Base-by-base conservation (phyloP, 306 rosid genomes). In the Trifolium fragiferum region DNA sequence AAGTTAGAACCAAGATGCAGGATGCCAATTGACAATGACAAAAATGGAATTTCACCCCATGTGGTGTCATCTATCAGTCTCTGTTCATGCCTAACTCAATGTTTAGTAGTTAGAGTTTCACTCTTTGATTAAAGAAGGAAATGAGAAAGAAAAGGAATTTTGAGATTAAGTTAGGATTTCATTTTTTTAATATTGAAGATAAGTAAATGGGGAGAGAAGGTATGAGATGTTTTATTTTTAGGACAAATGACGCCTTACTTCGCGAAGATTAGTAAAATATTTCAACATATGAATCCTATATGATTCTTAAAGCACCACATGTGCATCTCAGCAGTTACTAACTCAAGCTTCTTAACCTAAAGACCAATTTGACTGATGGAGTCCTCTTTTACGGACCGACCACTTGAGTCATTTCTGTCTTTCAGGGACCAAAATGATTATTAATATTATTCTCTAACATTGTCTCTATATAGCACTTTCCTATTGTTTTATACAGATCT, bases 41-140 rank as follows among this genome's bases (percentile, higher is more conserved):
- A n/a, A n/a, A n/a, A n/a, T n/a, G n/a, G n/a, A n/a, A n/a, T n/a
- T n/a, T n/a, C n/a, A n/a, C n/a, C 32, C 25, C 46, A n/a, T 10
- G 46, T 35, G 19, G 20, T 38, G n/a, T 63, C 68, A 63, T 33
- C 12, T 61, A 61, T 32, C 67, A 32, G 33, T 32, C 44, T 61
- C 1, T 8, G 33, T 43, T 33, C 44, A 32, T 16, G 8, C 27
- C 69, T 10, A 18, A 64, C 8, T 18, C 30, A 64, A 64, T 10
- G 4, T 64, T 37, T 64, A 64, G 38, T 14, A 59, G 38, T 27
- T 27, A 27, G 19, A 27, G 49, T 16, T 10, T 37, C 16, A 18
- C 3, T 18, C 50, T 64, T 2, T 38, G 69, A 64, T 18, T 64
- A 3, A 18, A 35, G 68, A 63, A 35, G 68, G 68, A 63, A 30